Conservation (phyloP, 2,329 filamentous ascomycete genomes). For the Aspergillus pseudoglaucus region DNA sequence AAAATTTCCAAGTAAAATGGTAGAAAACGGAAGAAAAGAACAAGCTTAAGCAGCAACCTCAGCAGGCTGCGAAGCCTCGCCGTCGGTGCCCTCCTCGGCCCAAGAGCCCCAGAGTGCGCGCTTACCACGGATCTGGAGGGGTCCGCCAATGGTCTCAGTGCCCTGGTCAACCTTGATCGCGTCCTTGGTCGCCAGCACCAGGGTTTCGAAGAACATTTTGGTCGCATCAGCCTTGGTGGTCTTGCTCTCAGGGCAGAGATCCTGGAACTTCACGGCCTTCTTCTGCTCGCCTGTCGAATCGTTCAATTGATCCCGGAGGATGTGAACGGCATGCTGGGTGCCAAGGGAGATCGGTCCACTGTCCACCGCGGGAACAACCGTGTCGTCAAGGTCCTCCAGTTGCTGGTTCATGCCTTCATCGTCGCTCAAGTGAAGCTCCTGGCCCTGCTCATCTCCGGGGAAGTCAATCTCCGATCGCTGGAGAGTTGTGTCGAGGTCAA, state of each 20-base stretch:
- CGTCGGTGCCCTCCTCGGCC: slow-evolving; percentile 64
- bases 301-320: slow-evolving; percentile 83
- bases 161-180: slow-evolving; percentile 94
- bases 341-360: slow-evolving; percentile 81
- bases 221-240: slow-evolving; percentile 87
- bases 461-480: slow-evolving; percentile 60
- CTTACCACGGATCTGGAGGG: slow-evolving; percentile 82
- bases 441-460: slow-evolving; percentile 51
- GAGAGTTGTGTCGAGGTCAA: slow-evolving; percentile 43
- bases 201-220: slow-evolving; percentile 98
- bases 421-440: slow-evolving; percentile 38
- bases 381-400: slow-evolving; percentile 68
- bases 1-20: not conserved
- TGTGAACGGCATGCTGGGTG: slow-evolving; percentile 92
- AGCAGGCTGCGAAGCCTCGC: slow-evolving; percentile 35
- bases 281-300: slow-evolving; percentile 60
- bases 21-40: slow-evolving; percentile 1
- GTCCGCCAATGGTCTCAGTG: slow-evolving; percentile 63
- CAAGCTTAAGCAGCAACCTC: slow-evolving; percentile 16
- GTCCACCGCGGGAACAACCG: slow-evolving; percentile 72
- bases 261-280: slow-evolving; percentile 81
- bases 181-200: slow-evolving; percentile 95
- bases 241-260: slow-evolving; percentile 73
- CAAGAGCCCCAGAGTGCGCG: slow-evolving; percentile 94
- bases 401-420: slow-evolving; percentile 42